These are phyloP conservation scores for Leishmania gerbilli DNA, from an alignment of 208 protist species.

Conservation along the genomic window DNA sequence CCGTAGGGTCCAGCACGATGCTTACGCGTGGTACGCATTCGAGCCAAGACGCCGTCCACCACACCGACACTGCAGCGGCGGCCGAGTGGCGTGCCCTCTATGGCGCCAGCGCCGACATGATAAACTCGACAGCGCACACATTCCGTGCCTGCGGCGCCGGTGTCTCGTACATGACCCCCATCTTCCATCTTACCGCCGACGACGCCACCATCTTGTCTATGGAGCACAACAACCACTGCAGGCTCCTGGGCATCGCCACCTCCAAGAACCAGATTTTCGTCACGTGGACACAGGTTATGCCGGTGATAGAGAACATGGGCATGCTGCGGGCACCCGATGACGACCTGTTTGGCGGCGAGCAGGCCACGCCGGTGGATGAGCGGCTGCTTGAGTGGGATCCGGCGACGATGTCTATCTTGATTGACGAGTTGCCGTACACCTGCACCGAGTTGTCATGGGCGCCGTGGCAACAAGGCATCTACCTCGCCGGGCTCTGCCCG, in stretches of 20 bases:
- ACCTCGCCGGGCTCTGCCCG: slow-evolving; percentile 64
- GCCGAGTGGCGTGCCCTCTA: slow-evolving; percentile 33
- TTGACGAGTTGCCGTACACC: slow-evolving; percentile 55
- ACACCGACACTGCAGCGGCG: slow-evolving; percentile 15
- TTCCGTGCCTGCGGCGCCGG: slow-evolving; percentile 29
- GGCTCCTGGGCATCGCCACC: slow-evolving; percentile 74
- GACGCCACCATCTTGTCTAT: slow-evolving; percentile 80
- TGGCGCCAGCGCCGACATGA: slow-evolving; percentile 26
- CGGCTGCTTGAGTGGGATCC: slow-evolving; percentile 65
- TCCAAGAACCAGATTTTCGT: slow-evolving; percentile 79
- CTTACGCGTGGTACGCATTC: background rate
- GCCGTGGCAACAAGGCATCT: slow-evolving; percentile 86
- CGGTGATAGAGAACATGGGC: slow-evolving; percentile 48
- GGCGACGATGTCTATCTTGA: slow-evolving; percentile 44
- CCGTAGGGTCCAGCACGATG: background rate
- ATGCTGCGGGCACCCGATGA: slow-evolving; percentile 10
- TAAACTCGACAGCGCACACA: slow-evolving; percentile 16
- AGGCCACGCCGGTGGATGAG: slow-evolving; percentile 34
- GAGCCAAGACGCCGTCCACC: background rate
- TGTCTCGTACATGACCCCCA: slow-evolving; percentile 60
- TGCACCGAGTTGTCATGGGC: slow-evolving; percentile 79
- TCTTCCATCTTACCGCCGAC: slow-evolving; percentile 80
- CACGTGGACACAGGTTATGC: slow-evolving; percentile 65
- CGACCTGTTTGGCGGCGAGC: slow-evolving; percentile 31
- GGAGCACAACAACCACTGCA: slow-evolving; percentile 87